Conservation (phyloP, 495 filamentous ascomycete genomes). For the Aspergillus steynii region DNA sequence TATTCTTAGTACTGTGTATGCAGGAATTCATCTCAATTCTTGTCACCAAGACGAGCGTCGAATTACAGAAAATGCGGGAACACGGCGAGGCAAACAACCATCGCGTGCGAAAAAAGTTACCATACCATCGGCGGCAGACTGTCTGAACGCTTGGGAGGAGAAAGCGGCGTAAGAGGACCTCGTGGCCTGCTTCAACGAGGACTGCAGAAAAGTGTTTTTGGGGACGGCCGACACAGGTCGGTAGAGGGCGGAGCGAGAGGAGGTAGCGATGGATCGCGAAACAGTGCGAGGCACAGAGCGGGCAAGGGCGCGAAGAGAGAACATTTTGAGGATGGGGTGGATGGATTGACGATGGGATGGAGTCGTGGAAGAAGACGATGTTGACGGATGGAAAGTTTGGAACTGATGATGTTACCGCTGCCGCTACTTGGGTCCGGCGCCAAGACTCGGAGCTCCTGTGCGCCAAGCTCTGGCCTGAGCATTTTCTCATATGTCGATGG, state of each 20-base stretch:
- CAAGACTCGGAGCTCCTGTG: conserved; percentile 28
- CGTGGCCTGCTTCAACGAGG: conserved; percentile 51
- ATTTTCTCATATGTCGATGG: not conserved
- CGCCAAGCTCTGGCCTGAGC: not conserved
- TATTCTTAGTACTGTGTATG: conserved; percentile 3
- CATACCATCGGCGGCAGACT: conserved; percentile 60
- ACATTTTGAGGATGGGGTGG: conserved; percentile 55
- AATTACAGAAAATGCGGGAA: not conserved
- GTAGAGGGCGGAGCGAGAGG: conserved; percentile 43
- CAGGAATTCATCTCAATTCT: not conserved
- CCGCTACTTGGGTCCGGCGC: conserved; percentile 21
- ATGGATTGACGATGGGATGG: conserved; percentile 17
- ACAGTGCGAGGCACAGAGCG: conserved; percentile 71
- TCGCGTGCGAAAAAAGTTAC: not conserved
- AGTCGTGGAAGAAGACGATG: conserved; percentile 20
- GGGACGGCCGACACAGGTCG: conserved; percentile 50
- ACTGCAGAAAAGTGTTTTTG: conserved; percentile 46
- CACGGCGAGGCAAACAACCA: not conserved
- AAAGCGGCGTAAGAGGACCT: conserved; percentile 67
- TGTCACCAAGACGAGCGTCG: not conserved
- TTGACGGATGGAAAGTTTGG: conserved; percentile 20
- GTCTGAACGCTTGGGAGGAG: conserved; percentile 60
- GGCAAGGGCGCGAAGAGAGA: conserved; percentile 70
- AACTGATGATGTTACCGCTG: conserved; percentile 39
- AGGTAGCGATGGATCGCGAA: conserved; percentile 57